A percentile compares a stretch with the other conserved stretches of the same genome.
phyloP scores from a whole-genome alignment of 495 filamentous ascomycete genomes.

The Daldinia childiae region DNA sequence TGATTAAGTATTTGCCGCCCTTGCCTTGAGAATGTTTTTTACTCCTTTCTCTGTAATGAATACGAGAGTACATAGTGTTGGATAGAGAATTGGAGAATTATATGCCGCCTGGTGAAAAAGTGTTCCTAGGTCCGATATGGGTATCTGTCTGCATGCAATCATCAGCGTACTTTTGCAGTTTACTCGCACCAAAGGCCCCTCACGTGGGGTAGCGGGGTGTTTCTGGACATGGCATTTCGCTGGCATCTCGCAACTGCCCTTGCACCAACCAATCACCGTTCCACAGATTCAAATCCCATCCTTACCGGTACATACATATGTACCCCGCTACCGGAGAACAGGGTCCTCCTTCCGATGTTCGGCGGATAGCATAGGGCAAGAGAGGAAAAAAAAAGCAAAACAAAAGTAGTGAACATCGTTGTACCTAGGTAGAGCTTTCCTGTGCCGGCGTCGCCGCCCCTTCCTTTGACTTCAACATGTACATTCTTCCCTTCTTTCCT shows the following conservation, averaged over 20 bases:
- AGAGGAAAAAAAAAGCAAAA: slow-evolving; percentile 17
- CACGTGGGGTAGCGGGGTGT: slow-evolving; percentile 42
- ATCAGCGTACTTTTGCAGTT: slow-evolving; percentile 37
- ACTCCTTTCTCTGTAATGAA: neutral
- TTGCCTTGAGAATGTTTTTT: slow-evolving; percentile 7
- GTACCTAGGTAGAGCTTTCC: slow-evolving; percentile 29
- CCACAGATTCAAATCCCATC: slow-evolving; percentile 37
- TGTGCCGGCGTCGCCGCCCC: slow-evolving; percentile 27
- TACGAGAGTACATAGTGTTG: neutral
- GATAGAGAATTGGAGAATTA: neutral
- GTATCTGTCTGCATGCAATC: slow-evolving; percentile 36
- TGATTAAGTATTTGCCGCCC: slow-evolving; percentile 22
- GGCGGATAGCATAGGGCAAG: slow-evolving; percentile 22
- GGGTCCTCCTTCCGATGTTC: slow-evolving; percentile 38
- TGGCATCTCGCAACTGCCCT: slow-evolving; percentile 23
- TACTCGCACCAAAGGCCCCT: slow-evolving; percentile 42
- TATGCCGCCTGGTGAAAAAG: neutral
- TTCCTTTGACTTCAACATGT: slow-evolving; percentile 22
- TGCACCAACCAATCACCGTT: slow-evolving; percentile 20
- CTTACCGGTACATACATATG: slow-evolving; percentile 20
- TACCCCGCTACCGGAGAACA: slow-evolving; percentile 42
- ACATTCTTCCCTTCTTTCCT: slow-evolving; percentile 10
- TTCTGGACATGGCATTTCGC: slow-evolving; percentile 21
- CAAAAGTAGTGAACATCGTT: slow-evolving; percentile 1
- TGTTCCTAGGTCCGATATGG: slow-evolving; percentile 13